Conservation (phyloP, 2,329 filamentous ascomycete genomes). For the Fusarium poae region DNA sequence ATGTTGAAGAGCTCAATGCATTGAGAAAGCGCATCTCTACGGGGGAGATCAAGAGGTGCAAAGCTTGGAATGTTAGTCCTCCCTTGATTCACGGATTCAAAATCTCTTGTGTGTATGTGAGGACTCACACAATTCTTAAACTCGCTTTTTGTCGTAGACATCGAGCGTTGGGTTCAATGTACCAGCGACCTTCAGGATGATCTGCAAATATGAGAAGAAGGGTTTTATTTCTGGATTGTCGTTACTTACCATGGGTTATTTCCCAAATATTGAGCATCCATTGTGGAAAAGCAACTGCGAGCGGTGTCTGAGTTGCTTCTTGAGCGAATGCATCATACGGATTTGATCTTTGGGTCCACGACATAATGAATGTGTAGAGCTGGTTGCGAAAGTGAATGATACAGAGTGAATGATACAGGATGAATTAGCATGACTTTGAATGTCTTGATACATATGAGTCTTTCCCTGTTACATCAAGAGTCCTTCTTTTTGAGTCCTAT, state of each 20-base stretch:
- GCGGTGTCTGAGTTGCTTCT: slow-evolving; percentile 40
- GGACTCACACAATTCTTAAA: slow-evolving; percentile 51
- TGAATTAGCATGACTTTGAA: slow-evolving; percentile 8
- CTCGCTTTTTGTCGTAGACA: slow-evolving; percentile 43
- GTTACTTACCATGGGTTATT: slow-evolving; percentile 38
- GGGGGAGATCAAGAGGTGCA: slow-evolving; percentile 49
- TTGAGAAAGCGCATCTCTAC: slow-evolving; percentile 39
- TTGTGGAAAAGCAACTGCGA: slow-evolving; percentile 40
- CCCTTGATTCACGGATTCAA: accelerated
- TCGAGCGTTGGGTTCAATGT: slow-evolving; percentile 37
- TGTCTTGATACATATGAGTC: neutral
- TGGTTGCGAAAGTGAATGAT: neutral
- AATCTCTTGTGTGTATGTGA: neutral
- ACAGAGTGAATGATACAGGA: neutral
- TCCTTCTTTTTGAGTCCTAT: slow-evolving; percentile 1
- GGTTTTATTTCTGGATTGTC: accelerated
- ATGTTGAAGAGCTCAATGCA: slow-evolving; percentile 49
- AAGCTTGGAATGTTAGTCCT: slow-evolving; percentile 42
- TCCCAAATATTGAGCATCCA: slow-evolving; percentile 50
- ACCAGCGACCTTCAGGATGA: slow-evolving; percentile 47
- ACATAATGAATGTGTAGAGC: slow-evolving; percentile 32
- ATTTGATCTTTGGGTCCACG: slow-evolving; percentile 46
- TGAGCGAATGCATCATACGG: slow-evolving; percentile 47
- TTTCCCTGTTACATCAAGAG: neutral
- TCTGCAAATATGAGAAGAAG: slow-evolving; percentile 33